Percentiles rank a stretch among this genome's conserved stretches.
Evolutionary conservation across 345 rosid genomes (phyloP).

Genomic region (Balakata baccata): DNA sequence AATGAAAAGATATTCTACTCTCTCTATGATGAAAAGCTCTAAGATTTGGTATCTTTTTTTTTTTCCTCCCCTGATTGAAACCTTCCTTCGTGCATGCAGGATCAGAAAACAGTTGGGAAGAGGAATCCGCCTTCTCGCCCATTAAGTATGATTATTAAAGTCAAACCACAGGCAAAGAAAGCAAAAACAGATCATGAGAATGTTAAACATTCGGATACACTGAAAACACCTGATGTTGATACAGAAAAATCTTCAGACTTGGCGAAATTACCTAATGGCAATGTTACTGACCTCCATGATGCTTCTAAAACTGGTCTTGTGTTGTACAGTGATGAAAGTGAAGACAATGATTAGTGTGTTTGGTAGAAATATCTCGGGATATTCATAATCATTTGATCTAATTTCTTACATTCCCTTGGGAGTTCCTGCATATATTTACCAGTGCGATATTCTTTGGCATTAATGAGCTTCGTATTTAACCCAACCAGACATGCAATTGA

Average conservation of each 20-base stretch:
- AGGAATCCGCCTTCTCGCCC: conserved; percentile 63
- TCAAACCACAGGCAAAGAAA: conserved; percentile 75
- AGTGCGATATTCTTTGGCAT: no score
- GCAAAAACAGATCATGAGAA: conserved; percentile 44
- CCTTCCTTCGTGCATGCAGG: conserved; percentile 33
- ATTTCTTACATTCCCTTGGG: not conserved
- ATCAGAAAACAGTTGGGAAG: conserved; percentile 44
- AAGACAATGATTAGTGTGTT: conserved; percentile 40
- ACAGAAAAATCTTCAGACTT: conserved; percentile 34
- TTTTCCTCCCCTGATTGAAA: not conserved
- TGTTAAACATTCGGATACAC: conserved; percentile 25
- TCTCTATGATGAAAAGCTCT: not conserved
- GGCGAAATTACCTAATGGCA: conserved; percentile 23
- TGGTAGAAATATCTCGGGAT: not conserved
- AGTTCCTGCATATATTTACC: not conserved
- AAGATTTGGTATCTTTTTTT: not conserved
- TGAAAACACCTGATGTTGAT: conserved; percentile 20
- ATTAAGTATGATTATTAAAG: conserved; percentile 55
- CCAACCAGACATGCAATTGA: no score
- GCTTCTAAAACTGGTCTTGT: conserved; percentile 52
- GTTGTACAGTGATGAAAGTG: conserved; percentile 88
- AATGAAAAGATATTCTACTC: not conserved
- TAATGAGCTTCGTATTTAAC: no score
- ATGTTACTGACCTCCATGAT: conserved; percentile 19
- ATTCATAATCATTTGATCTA: conserved; percentile 1